A percentile compares a stretch with the other conserved stretches of the same genome.
These are phyloP conservation scores for Talaromyces sp. DNA, from an alignment of 2,329 filamentous ascomycete genomes.

Conservation along the genomic window DNA sequence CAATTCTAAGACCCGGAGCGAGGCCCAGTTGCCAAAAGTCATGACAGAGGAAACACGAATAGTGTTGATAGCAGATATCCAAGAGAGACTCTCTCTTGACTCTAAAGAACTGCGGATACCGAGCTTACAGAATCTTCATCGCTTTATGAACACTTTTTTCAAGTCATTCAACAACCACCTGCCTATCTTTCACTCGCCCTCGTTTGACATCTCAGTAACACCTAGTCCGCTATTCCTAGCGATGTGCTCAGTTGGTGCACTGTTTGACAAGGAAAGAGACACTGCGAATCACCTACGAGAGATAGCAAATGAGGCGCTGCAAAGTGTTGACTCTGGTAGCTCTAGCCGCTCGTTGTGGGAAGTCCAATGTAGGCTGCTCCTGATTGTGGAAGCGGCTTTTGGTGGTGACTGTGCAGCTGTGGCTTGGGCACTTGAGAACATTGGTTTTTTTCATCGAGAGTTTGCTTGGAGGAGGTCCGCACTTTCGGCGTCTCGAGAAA, in stretches of 20 bases:
- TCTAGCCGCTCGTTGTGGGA: conserved; percentile 21
- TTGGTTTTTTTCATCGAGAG: conserved; percentile 14
- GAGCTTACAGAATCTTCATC: conserved; percentile 17
- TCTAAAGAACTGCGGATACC: conserved; percentile 3
- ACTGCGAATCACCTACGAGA: conserved; percentile 18
- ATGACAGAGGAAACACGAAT: conserved; percentile 15
- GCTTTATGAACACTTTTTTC: conserved; percentile 26
- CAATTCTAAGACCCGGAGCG: conserved; percentile 1
- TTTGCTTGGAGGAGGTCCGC: conserved; percentile 9
- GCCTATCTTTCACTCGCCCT: conserved; percentile 29
- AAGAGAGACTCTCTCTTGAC: background rate
- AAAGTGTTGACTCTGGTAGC: background rate
- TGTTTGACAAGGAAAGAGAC: conserved; percentile 25
- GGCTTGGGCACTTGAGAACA: conserved; percentile 15
- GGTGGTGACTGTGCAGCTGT: conserved; percentile 21
- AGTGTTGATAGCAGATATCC: conserved; percentile 12
- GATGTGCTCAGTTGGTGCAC: conserved; percentile 32
- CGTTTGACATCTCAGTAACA: conserved; percentile 20
- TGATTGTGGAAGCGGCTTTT: conserved; percentile 25
- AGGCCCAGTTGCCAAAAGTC: background rate
- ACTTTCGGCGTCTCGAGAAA: background rate
- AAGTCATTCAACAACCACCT: conserved; percentile 29
- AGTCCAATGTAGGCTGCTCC: conserved; percentile 25
- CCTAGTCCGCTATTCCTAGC: conserved; percentile 27
- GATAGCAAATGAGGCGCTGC: conserved; percentile 9